Evolutionary conservation across 352 stramenopile genomes (phyloP), one percentile per base, ranked within the genome.

Genomic region (Phytophthora syringae): DNA sequence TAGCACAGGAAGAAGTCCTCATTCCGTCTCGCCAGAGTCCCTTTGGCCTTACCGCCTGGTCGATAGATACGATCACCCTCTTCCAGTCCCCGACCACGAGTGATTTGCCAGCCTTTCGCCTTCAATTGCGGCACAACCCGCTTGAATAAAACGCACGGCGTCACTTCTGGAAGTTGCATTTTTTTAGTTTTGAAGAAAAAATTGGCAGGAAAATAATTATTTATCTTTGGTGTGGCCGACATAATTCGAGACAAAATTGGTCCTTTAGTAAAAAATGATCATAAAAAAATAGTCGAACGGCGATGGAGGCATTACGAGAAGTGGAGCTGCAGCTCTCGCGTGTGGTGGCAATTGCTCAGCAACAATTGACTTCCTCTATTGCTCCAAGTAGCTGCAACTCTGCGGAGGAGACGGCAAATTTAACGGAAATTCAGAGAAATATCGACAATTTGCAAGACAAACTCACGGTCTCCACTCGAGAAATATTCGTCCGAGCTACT

Each of bases 401-500:
- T n/a, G 16, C 25, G 30, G 13, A 36, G 30, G 30, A 2, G 30
- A 36, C 30, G 13, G 28, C 9, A 43, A 7, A 25, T 30, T 4
- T 2, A 18, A 43, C 25, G 28, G 16, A 40, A 42, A 42, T 53
- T 40, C 25, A 42, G 30, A 10, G 18, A 40, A 54, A 43, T 43
- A 54, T 54, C 32, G 48, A 54, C 16, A 54, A 20, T 9, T 34
- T 54, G 27, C 48, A 54, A 54, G 48, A 43, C 6, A 54, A 27
- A n/a, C 28, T 54, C 16, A 40, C 16, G 30, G 48, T 42, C 28
- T 40, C 48, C 20, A 54, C 48, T 28, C 4, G 40, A 34, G 30
- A 43, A 43, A 27, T 54, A 43, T 7, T 27, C n/a, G n/a, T n/a
- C 18, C 28, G 7, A 6, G 48, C 18, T 16, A 43, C 48, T 43